Conservation (phyloP, 768 basidiomycete genomes). For the Sporobolomyces pararoseus region DNA sequence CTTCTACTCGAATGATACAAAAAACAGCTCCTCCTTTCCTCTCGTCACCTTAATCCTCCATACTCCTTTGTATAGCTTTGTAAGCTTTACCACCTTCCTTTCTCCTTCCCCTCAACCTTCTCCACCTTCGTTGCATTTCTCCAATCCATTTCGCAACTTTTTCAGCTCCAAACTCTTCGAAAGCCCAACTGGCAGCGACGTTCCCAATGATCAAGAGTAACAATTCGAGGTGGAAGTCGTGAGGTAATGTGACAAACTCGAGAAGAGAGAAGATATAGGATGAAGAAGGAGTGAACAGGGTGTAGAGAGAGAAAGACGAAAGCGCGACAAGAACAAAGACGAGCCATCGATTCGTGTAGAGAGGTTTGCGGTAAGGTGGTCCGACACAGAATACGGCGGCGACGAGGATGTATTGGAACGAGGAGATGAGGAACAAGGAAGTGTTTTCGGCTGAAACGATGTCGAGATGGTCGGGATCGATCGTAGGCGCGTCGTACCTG, state of each 20-base stretch:
- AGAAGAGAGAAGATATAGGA: conserved; percentile 60
- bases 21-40: not conserved
- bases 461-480: conserved; percentile 66
- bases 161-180: conserved; percentile 55
- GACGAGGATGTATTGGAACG: conserved; percentile 96
- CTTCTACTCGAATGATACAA: too few relatives aligned
- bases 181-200: conserved; percentile 64
- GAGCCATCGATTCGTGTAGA: conserved; percentile 85
- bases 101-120: conserved; percentile 51
- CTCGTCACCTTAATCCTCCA: conserved; percentile 48
- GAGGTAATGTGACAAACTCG: conserved; percentile 71
- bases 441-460: conserved; percentile 89
- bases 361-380: conserved; percentile 87
- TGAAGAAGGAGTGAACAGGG: conserved; percentile 67
- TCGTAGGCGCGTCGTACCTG: conserved; percentile 74
- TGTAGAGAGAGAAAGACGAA: conserved; percentile 67
- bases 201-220: conserved; percentile 66
- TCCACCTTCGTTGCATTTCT: conserved; percentile 45
- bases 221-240: conserved; percentile 66
- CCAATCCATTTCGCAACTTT: conserved; percentile 47
- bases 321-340: conserved; percentile 71
- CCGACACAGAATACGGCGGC: conserved; percentile 98
- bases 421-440: conserved; percentile 83
- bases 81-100: conserved; percentile 69
- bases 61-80: conserved; percentile 75